phyloP scores from a whole-genome alignment of 306 rosid species.

The Inga leiocalycina region DNA sequence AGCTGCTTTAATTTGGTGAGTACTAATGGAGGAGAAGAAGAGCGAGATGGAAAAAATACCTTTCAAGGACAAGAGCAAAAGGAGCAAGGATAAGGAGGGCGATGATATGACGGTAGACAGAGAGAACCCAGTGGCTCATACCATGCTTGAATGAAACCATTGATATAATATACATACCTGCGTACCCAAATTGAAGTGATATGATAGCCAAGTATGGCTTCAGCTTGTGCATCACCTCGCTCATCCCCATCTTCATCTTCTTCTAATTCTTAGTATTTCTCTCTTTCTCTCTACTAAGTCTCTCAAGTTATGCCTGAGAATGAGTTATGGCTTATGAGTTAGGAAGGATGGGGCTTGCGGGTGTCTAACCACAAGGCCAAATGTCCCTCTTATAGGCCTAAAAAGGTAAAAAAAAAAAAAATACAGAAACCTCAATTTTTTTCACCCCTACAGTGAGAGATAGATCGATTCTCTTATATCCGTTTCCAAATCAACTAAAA shows the following conservation, averaged over 20 bases:
- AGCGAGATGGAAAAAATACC: constrained; percentile 43
- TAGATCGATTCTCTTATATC: background rate
- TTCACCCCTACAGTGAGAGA: background rate
- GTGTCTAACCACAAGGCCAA: constrained; percentile 19
- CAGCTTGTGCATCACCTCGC: constrained; percentile 30
- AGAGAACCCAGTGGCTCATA: constrained; percentile 84
- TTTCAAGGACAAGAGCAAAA: constrained; percentile 82
- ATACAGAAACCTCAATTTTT: constrained; percentile 12
- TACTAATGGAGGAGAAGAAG: background rate
- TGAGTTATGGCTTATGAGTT: constrained; percentile 11
- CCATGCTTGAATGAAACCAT: constrained; percentile 93
- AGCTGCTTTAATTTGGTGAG: no score
- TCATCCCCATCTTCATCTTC: constrained; percentile 43
- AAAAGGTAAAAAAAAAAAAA: constrained; percentile 15
- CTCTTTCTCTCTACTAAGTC: background rate
- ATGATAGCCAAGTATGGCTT: constrained; percentile 90
- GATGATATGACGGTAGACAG: constrained; percentile 78
- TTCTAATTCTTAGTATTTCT: background rate
- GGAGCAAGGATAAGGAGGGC: constrained; percentile 78
- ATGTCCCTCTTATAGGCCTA: constrained; percentile 47
- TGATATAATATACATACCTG: constrained; percentile 88
- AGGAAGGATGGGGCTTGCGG: constrained; percentile 23
- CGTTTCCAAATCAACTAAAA: background rate
- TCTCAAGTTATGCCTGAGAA: constrained; percentile 19
- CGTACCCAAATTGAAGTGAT: constrained; percentile 80